A percentile compares a stretch with the other conserved stretches of the same genome.
Evolutionary conservation across 2,329 filamentous ascomycete genomes (phyloP).

Genomic region (Tolypocladium nubicola): DNA sequence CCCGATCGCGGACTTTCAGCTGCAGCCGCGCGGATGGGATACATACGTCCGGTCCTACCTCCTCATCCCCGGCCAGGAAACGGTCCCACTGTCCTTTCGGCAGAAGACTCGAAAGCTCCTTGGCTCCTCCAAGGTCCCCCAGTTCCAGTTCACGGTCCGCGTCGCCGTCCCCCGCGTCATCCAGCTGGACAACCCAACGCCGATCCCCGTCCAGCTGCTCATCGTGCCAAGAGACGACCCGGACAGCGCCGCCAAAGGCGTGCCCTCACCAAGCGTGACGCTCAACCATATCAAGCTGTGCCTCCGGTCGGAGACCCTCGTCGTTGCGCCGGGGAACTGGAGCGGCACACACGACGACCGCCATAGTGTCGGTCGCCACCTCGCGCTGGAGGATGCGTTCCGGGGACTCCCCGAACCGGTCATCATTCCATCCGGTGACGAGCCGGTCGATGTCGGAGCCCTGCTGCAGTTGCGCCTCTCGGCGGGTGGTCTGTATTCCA

Average conservation of each 20-base stretch:
- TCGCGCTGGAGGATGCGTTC: slow-evolving; percentile 1
- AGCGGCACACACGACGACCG: background rate
- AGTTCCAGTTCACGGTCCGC: slow-evolving; percentile 14
- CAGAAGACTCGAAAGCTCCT: slow-evolving; percentile 22
- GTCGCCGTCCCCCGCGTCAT: slow-evolving; percentile 16
- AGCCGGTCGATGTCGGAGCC: slow-evolving; percentile 3
- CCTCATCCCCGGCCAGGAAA: slow-evolving; percentile 20
- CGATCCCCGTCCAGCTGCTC: slow-evolving; percentile 11
- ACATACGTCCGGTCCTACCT: slow-evolving; percentile 10
- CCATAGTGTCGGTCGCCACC: background rate
- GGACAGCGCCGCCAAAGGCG: slow-evolving; percentile 7
- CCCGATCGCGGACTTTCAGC: slow-evolving; percentile 9
- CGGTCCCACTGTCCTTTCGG: slow-evolving; percentile 17
- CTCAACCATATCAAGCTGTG: slow-evolving; percentile 8
- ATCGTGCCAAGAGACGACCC: slow-evolving; percentile 5
- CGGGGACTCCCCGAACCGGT: background rate
- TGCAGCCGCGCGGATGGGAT: background rate
- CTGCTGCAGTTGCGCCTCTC: slow-evolving; percentile 1
- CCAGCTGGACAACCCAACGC: slow-evolving; percentile 15
- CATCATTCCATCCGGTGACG: slow-evolving; percentile 1
- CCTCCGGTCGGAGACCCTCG: slow-evolving; percentile 6
- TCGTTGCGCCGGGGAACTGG: slow-evolving; percentile 7
- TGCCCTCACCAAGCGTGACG: slow-evolving; percentile 5
- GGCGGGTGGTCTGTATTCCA: background rate
- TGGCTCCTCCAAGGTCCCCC: slow-evolving; percentile 20